Evolutionary conservation across 1,284 basidiomycete species (phyloP).

Genomic region (Cryptococcus wingfieldii): DNA sequence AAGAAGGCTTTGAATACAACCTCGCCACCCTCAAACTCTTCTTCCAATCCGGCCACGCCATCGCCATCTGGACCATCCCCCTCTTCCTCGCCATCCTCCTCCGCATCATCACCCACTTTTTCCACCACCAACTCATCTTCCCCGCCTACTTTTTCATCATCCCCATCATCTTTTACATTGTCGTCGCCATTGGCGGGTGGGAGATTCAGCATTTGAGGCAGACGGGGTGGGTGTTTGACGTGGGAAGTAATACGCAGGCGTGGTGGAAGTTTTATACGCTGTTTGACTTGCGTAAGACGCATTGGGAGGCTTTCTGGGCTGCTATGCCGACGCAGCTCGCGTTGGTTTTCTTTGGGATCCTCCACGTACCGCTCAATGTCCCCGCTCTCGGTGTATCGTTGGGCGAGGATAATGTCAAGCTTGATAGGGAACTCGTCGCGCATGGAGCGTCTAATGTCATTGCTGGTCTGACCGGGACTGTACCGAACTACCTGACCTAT

Average conservation of each 20-base stretch:
- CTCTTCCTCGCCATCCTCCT: conserved; percentile 72
- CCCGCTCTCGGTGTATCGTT: conserved; percentile 93
- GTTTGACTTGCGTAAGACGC: conserved; percentile 62
- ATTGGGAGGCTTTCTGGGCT: conserved; percentile 63
- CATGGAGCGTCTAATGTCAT: conserved; percentile 89
- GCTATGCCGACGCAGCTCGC: conserved; percentile 61
- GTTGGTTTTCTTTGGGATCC: conserved; percentile 55
- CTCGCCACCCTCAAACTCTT: conserved; percentile 59
- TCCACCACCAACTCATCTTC: conserved; percentile 85
- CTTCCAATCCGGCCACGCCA: conserved; percentile 59
- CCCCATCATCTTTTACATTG: conserved; percentile 76
- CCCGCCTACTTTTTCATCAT: conserved; percentile 85
- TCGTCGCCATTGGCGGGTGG: conserved; percentile 63
- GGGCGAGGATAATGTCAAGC: conserved; percentile 81
- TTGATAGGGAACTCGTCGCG: conserved; percentile 85
- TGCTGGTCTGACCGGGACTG: conserved; percentile 74
- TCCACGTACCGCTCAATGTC: conserved; percentile 87
- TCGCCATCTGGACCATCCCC: conserved; percentile 71
- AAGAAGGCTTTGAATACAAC: conserved; percentile 71
- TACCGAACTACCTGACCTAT: conserved; percentile 56
- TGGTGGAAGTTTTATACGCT: conserved; percentile 82
- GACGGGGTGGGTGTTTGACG: conserved; percentile 85
- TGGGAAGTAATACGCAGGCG: conserved; percentile 58
- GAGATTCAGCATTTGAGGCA: conserved; percentile 61
- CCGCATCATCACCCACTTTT: conserved; percentile 73